Evolutionary conservation across 176 grass and related monocot species (phyloP).

Genomic region (Zea luxurians): DNA sequence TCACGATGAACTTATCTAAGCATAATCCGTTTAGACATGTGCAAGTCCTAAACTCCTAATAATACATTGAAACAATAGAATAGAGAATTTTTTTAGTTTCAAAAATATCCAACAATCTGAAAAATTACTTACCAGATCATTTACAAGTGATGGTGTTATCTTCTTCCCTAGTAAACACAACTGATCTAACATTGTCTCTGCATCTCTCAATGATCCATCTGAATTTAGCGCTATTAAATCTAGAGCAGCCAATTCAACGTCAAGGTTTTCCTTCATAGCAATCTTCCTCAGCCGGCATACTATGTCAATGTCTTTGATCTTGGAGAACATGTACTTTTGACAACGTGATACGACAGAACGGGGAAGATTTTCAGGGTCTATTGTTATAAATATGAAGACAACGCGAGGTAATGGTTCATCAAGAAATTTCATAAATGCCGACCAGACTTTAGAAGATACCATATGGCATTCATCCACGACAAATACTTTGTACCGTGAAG

Average conservation of each 20-base stretch:
- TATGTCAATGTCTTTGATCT: constrained; percentile 86
- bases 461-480: constrained; percentile 91
- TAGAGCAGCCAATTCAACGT: constrained; percentile 85
- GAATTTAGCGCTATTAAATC: constrained; percentile 88
- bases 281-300: constrained; percentile 71
- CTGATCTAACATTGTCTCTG: constrained; percentile 96
- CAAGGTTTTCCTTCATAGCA: constrained; percentile 66
- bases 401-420: constrained; percentile 78
- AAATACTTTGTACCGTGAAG: constrained; percentile 79
- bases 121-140: constrained; percentile 73
- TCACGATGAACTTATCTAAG: constrained; percentile 10
- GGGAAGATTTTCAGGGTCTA: constrained; percentile 73
- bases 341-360: constrained; percentile 73
- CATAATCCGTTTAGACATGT: constrained; percentile 31
- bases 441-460: constrained; percentile 88
- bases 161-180: constrained; percentile 90
- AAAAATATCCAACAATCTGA: constrained; percentile 24
- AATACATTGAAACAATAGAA: constrained; percentile 26
- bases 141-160: constrained; percentile 82
- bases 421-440: constrained; percentile 82
- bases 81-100: constrained; percentile 4
- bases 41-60: background rate
- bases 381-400: constrained; percentile 91
- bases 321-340: constrained; percentile 81
- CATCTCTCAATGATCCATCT: constrained; percentile 89